Percentiles rank a stretch among this genome's conserved stretches.
Conservation (phyloP, 495 filamentous ascomycete genomes). For the Xylaria nigripes region DNA sequence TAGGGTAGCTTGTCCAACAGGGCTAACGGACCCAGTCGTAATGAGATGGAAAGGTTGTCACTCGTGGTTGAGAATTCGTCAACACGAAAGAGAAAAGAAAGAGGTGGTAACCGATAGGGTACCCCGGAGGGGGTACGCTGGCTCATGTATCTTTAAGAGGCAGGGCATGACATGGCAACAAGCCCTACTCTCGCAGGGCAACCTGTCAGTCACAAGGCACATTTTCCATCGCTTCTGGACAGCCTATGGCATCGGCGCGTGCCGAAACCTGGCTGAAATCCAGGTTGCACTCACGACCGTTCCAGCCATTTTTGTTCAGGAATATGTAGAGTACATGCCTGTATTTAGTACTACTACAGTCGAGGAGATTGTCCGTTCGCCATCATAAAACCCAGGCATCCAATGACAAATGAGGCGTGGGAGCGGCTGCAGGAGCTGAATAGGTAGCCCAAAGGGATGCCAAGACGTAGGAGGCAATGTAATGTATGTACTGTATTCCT, state of each 20-base stretch:
- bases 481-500: no score
- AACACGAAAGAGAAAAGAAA: slow-evolving; percentile 1
- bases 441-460: slow-evolving; percentile 13
- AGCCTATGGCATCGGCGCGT: not conserved
- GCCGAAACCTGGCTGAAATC: slow-evolving; percentile 4
- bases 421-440: slow-evolving; percentile 28
- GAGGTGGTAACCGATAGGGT: not conserved
- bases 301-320: slow-evolving; percentile 12
- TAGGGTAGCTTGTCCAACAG: not conserved
- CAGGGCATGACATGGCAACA: not conserved
- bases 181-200: not conserved
- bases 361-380: slow-evolving; percentile 22
- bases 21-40: not conserved
- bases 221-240: not conserved
- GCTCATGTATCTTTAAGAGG: slow-evolving; percentile 3
- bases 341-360: not conserved
- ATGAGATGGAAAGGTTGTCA: slow-evolving; percentile 2
- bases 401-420: slow-evolving; percentile 13
- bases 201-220: not conserved
- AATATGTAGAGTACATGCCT: not conserved
- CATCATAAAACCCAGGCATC: slow-evolving; percentile 9
- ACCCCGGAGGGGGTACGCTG: not conserved
- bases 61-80: not conserved
- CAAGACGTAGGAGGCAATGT: slow-evolving; percentile 14
- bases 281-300: slow-evolving; percentile 14